These are phyloP conservation scores for Hygrophorus russula DNA, from an alignment of 768 basidiomycete genomes.

Conservation along the genomic window DNA sequence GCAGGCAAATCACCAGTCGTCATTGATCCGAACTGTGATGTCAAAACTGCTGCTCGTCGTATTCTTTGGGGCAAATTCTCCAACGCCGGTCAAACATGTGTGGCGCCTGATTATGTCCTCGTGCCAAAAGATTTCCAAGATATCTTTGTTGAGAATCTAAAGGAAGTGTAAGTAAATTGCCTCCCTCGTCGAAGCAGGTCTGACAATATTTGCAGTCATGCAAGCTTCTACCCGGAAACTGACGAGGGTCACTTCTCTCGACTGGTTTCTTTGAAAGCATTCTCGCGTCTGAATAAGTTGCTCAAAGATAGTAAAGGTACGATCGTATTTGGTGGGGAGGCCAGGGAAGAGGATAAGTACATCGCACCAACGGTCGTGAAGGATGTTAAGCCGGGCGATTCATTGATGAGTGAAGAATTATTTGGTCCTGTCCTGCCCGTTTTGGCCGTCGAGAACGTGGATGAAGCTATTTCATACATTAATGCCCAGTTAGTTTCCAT, in stretches of 20 bases:
- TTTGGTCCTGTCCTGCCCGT: slow-evolving; percentile 79
- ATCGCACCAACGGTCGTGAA: slow-evolving; percentile 67
- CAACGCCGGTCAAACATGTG: slow-evolving; percentile 72
- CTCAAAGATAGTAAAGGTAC: slow-evolving; percentile 59
- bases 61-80: slow-evolving; percentile 65
- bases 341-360: slow-evolving; percentile 43
- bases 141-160: slow-evolving; percentile 31
- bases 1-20: slow-evolving; percentile 65
- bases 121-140: slow-evolving; percentile 36
- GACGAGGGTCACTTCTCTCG: slow-evolving; percentile 36
- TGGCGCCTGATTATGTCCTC: slow-evolving; percentile 48
- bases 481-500: slow-evolving; percentile 35
- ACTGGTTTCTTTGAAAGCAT: slow-evolving; percentile 43
- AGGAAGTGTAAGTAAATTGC: slow-evolving; percentile 23
- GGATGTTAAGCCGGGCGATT: slow-evolving; percentile 51
- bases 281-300: slow-evolving; percentile 46
- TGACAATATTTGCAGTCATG: slow-evolving; percentile 24
- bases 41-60: slow-evolving; percentile 55
- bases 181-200: background rate
- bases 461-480: slow-evolving; percentile 62
- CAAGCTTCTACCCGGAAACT: slow-evolving; percentile 45
- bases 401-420: slow-evolving; percentile 72
- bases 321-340: slow-evolving; percentile 53
- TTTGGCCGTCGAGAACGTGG: slow-evolving; percentile 56
- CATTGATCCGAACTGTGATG: slow-evolving; percentile 57